Conservation (phyloP, 2,329 filamentous ascomycete genomes). For the Colletotrichum liriopes region DNA sequence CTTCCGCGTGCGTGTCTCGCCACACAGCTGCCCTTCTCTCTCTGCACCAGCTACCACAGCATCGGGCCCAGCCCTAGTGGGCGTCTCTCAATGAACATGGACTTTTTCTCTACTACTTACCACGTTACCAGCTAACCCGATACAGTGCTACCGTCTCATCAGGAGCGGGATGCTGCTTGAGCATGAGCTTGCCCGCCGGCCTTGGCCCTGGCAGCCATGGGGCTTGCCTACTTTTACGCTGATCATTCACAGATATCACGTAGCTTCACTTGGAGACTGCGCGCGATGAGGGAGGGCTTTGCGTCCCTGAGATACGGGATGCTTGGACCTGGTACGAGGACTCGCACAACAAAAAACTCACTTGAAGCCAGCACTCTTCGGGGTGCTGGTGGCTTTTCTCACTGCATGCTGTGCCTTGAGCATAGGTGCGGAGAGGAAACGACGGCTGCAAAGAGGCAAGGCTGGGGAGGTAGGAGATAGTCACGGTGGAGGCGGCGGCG, state of each 20-base stretch:
- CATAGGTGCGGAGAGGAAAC: conserved; percentile 65
- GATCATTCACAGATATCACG: conserved; percentile 27
- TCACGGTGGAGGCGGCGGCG: not conserved
- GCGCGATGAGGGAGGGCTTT: conserved; percentile 22
- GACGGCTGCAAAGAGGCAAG: not conserved
- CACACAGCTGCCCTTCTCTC: not conserved
- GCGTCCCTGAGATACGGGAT: not conserved
- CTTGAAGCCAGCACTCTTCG: conserved; percentile 39
- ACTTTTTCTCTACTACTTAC: conserved; percentile 14
- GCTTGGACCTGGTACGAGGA: conserved; percentile 23
- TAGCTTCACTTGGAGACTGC: conserved; percentile 8
- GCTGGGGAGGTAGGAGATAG: not conserved
- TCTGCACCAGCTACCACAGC: conserved; percentile 13
- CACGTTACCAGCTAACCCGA: conserved; percentile 48
- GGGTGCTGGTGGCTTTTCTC: conserved; percentile 63
- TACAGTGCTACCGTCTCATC: conserved; percentile 48
- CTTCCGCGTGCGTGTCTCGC: conserved; percentile 19
- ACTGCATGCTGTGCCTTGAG: conserved; percentile 64
- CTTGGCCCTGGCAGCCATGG: not conserved
- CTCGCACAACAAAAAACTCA: conserved; percentile 38
- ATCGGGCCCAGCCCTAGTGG: conserved; percentile 37
- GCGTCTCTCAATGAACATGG: conserved; percentile 28
- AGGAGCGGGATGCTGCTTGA: conserved; percentile 12
- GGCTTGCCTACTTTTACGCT: conserved; percentile 7
- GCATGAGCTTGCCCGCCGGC: not conserved